phyloP scores from a whole-genome alignment of 345 rosid genomes.

The Eucalyptus sp. region DNA sequence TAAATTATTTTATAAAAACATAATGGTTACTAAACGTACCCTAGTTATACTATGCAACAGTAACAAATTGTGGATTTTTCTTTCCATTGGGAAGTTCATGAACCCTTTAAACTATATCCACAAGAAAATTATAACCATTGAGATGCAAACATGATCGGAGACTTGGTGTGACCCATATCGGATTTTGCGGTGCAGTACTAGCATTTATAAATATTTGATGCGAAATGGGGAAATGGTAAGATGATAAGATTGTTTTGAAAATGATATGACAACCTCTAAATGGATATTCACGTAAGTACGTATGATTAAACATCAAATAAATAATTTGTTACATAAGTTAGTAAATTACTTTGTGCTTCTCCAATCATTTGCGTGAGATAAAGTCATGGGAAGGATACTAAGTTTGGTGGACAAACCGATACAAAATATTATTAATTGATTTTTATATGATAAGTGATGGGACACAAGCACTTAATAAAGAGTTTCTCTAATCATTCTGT shows the following conservation, averaged over 20 bases:
- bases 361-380: background rate
- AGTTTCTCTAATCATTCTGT: background rate
- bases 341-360: background rate
- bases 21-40: fast-evolving
- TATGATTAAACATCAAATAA: background rate
- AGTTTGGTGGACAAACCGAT: background rate
- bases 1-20: too few species aligned
- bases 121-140: background rate
- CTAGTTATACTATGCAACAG: too few species aligned
- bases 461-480: background rate
- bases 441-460: background rate
- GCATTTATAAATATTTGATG: background rate
- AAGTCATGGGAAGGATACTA: background rate
- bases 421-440: background rate
- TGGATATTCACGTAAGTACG: background rate
- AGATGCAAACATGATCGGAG: background rate
- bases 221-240: background rate
- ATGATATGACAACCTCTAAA: background rate
- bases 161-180: background rate
- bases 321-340: background rate
- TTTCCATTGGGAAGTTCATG: background rate
- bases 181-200: background rate
- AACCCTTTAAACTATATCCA: background rate
- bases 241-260: background rate
- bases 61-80: too few species aligned